Evolutionary conservation across 352 stramenopile genomes (phyloP).

Genomic region (Lagenidium giganteum): DNA sequence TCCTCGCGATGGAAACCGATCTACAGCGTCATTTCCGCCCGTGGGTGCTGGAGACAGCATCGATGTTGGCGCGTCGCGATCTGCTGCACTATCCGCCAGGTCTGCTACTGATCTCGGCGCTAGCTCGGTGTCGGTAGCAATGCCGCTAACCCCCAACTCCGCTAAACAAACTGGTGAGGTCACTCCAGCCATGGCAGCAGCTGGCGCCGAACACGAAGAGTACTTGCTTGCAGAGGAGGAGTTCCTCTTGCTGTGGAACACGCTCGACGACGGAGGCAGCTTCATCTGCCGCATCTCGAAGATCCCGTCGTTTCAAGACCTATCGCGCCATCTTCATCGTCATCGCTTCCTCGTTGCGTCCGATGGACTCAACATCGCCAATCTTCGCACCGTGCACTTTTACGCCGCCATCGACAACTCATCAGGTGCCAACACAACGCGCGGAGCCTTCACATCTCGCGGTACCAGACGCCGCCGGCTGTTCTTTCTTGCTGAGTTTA

Average conservation of each 20-base stretch:
- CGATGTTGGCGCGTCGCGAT: too few species aligned
- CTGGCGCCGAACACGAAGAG: background rate
- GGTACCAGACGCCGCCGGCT: background rate
- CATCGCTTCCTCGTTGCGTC: conserved; percentile 51
- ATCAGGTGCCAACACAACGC: too few species aligned
- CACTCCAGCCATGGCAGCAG: background rate
- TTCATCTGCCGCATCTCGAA: conserved; percentile 61
- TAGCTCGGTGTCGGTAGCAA: too few species aligned
- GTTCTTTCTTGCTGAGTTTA: conserved; percentile 62
- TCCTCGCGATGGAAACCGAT: too few species aligned
- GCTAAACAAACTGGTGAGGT: too few species aligned
- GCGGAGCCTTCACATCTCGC: too few species aligned
- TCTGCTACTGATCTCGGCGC: too few species aligned
- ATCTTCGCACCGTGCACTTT: conserved; percentile 45
- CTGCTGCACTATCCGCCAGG: too few species aligned
- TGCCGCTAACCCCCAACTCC: too few species aligned
- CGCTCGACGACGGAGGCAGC: conserved; percentile 39
- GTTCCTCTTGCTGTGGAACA: conserved; percentile 49
- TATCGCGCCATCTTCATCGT: conserved; percentile 36
- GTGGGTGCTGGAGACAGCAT: too few species aligned
- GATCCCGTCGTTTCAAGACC: conserved; percentile 30
- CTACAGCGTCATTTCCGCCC: too few species aligned
- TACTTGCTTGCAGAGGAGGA: conserved; percentile 20
- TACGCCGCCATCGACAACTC: conserved; percentile 26
- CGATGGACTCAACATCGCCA: conserved; percentile 32